These are phyloP conservation scores for Fistulinella cinereoalba DNA, from an alignment of 1,284 basidiomycete genomes.

Conservation along the genomic window DNA sequence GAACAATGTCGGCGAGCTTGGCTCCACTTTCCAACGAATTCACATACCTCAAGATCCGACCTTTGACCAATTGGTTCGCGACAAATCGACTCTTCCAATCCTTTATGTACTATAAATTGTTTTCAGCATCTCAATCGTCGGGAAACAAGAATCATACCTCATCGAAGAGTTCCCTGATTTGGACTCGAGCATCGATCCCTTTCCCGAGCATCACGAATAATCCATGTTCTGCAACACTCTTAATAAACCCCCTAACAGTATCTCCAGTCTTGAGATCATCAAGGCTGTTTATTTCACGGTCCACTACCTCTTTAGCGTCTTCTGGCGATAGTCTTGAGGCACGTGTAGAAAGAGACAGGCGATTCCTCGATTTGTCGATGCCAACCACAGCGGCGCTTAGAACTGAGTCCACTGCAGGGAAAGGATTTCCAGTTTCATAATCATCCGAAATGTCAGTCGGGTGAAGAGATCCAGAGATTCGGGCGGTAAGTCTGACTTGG, in stretches of 20 bases:
- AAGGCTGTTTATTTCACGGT: slow-evolving; percentile 68
- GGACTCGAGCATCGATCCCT: slow-evolving; percentile 83
- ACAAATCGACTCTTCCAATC: slow-evolving; percentile 90
- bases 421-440: slow-evolving; percentile 56
- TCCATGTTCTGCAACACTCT: slow-evolving; percentile 82
- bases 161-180: slow-evolving; percentile 92
- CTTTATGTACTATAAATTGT: slow-evolving; percentile 72
- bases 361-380: slow-evolving; percentile 59
- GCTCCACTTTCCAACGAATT: slow-evolving; percentile 3
- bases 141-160: slow-evolving; percentile 48
- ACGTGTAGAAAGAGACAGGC: slow-evolving; percentile 77
- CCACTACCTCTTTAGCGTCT: slow-evolving; percentile 50
- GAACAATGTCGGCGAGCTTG: slow-evolving; percentile 12
- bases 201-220: slow-evolving; percentile 89
- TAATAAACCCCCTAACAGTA: slow-evolving; percentile 84
- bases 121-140: slow-evolving; percentile 8
- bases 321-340: slow-evolving; percentile 63
- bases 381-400: slow-evolving; percentile 70
- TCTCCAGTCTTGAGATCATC: slow-evolving; percentile 71
- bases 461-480: slow-evolving; percentile 73
- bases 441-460: slow-evolving; percentile 83
- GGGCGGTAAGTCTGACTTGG: slow-evolving; percentile 69
- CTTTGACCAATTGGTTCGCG: slow-evolving; percentile 82
- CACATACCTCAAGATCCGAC: slow-evolving; percentile 73
- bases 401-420: slow-evolving; percentile 65